Conservation (phyloP, 441 rosid species). For the Pelargonium fulgidum region DNA sequence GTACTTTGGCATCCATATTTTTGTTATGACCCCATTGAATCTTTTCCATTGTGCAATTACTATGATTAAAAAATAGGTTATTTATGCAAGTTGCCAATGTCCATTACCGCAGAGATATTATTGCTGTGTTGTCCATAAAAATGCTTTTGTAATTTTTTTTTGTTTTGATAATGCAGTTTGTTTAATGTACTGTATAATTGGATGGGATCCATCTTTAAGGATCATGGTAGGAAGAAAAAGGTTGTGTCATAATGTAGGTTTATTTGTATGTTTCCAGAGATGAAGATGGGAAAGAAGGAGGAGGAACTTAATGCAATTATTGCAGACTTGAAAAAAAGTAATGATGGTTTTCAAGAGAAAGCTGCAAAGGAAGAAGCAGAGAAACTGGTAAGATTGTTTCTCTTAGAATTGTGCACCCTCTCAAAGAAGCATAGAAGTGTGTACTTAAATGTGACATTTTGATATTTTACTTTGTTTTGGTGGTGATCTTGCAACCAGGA, state of each 20-base stretch:
- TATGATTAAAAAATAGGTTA: too few relatives aligned
- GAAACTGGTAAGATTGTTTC: constrained; percentile 46
- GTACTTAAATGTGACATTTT: constrained; percentile 1
- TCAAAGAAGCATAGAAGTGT: neutral
- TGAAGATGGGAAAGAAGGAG: constrained; percentile 55
- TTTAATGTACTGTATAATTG: neutral
- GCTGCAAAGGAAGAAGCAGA: constrained; percentile 58
- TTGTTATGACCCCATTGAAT: neutral
- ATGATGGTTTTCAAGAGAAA: constrained; percentile 43
- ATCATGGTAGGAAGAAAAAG: neutral
- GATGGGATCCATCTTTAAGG: neutral
- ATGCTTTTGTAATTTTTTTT: too few relatives aligned
- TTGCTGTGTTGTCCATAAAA: too few relatives aligned
- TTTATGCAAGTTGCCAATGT: too few relatives aligned
- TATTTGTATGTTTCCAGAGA: constrained; percentile 34
- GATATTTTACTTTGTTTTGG: neutral
- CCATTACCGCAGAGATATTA: too few relatives aligned
- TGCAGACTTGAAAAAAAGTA: constrained; percentile 42
- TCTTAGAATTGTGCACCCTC: neutral
- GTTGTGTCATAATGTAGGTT: constrained; percentile 13
- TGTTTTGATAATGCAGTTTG: too few relatives aligned
- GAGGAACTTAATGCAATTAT: constrained; percentile 38
- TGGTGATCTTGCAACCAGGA: constrained; percentile 37
- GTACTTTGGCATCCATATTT: neutral
- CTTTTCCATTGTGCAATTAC: neutral